phyloP scores from a whole-genome alignment of 2,329 filamentous ascomycete genomes.

The Trichoderma sp. region DNA sequence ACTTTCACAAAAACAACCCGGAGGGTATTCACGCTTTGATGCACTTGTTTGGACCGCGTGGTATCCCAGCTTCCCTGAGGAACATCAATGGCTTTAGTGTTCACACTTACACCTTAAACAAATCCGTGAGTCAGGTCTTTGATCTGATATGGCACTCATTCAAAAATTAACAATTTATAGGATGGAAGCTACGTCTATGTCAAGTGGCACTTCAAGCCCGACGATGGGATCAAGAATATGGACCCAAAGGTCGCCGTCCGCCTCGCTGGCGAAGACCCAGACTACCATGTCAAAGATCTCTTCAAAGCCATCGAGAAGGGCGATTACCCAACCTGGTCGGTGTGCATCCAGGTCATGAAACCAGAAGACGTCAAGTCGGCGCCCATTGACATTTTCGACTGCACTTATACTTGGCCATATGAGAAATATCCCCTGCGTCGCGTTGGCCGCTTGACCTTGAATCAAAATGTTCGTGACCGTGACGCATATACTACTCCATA shows the following conservation, averaged over 20 bases:
- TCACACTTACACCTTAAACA: conserved; percentile 65
- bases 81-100: conserved; percentile 68
- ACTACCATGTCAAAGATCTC: conserved; percentile 62
- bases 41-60: conserved; percentile 62
- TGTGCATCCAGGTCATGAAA: conserved; percentile 61
- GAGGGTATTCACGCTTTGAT: conserved; percentile 64
- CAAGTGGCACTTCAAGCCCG: conserved; percentile 62
- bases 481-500: background rate
- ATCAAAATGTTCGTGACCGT: conserved; percentile 49
- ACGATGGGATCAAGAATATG: conserved; percentile 61
- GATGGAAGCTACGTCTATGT: conserved; percentile 66
- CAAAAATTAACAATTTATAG: conserved; percentile 24
- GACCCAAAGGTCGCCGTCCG: conserved; percentile 56
- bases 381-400: conserved; percentile 58
- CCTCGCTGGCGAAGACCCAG: conserved; percentile 57
- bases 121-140: conserved; percentile 33
- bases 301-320: conserved; percentile 61
- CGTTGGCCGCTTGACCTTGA: conserved; percentile 62
- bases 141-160: background rate
- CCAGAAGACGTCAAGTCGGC: conserved; percentile 58
- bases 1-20: conserved; percentile 55
- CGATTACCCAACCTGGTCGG: conserved; percentile 61
- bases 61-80: conserved; percentile 62
- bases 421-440: conserved; percentile 59
- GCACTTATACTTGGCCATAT: conserved; percentile 69